A percentile compares a stretch with the other conserved stretches of the same genome.
Evolutionary conservation across 164 flowering plant species (phyloP).

Genomic region (Aristolochia contorta): DNA sequence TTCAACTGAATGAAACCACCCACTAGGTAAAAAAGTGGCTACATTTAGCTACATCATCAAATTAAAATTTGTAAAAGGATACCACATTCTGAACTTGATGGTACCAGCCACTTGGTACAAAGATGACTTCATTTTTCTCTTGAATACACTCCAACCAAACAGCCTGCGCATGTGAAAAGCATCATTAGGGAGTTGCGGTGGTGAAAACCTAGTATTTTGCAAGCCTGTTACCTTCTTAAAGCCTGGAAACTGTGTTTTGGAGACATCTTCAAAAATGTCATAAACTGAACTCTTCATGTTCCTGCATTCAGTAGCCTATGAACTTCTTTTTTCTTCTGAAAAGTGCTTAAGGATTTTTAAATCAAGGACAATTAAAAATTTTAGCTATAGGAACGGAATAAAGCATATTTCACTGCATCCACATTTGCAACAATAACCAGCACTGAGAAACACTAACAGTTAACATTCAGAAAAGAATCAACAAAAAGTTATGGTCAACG

Average conservation of each 20-base stretch:
- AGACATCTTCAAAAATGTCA: conserved; percentile 67
- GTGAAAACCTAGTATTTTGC: background rate
- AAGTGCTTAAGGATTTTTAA: too few species aligned
- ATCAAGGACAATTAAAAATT: too few species aligned
- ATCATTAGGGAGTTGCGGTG: background rate
- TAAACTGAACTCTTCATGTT: conserved; percentile 67
- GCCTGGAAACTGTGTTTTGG: conserved; percentile 54
- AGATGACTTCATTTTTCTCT: conserved; percentile 66
- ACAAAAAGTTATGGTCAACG: too few species aligned
- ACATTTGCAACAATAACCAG: too few species aligned
- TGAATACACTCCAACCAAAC: conserved; percentile 84
- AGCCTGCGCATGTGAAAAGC: conserved; percentile 33
- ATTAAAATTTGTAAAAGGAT: conserved; percentile 1
- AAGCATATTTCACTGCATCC: too few species aligned
- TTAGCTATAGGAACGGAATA: too few species aligned
- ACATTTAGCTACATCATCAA: background rate
- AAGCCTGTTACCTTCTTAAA: conserved; percentile 50
- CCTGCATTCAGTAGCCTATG: conserved; percentile 26
- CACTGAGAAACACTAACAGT: too few species aligned
- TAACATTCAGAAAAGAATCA: too few species aligned
- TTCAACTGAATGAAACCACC: too few species aligned
- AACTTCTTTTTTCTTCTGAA: background rate
- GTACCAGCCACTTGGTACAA: conserved; percentile 98
- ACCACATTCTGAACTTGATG: conserved; percentile 98
- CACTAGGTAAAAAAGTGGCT: too few species aligned